Percentiles rank a stretch among this genome's conserved stretches.
Conservation (phyloP, 352 stramenopile genomes). For the Globisporangium paddicum region DNA sequence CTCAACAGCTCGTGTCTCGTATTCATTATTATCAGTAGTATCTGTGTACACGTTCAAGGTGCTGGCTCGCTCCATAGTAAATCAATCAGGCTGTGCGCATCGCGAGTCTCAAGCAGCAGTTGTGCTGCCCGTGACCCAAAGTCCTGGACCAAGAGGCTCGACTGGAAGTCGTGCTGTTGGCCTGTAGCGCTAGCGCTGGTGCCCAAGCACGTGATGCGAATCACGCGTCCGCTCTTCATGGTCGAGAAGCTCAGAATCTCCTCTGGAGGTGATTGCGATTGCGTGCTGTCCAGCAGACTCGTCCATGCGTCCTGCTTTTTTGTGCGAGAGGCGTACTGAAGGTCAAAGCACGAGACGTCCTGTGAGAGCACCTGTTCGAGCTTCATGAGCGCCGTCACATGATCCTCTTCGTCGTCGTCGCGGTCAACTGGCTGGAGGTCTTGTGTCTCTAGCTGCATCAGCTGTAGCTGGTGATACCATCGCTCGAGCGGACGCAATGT, state of each 20-base stretch:
- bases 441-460: slow-evolving; percentile 10
- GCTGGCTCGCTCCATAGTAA: background rate
- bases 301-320: slow-evolving; percentile 24
- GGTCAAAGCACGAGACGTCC: slow-evolving; percentile 39
- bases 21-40: background rate
- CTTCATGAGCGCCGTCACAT: slow-evolving; percentile 6
- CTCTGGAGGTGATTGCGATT: background rate
- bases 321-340: slow-evolving; percentile 28
- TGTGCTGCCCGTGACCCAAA: slow-evolving; percentile 16
- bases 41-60: background rate
- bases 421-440: background rate
- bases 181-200: background rate
- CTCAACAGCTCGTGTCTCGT: background rate
- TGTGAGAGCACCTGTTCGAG: slow-evolving; percentile 11
- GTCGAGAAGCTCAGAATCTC: slow-evolving; percentile 58
- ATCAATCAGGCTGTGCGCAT: background rate
- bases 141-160: slow-evolving; percentile 24
- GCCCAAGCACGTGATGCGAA: slow-evolving; percentile 32
- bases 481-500: slow-evolving; percentile 28
- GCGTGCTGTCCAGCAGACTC: slow-evolving; percentile 23
- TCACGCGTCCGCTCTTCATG: slow-evolving; percentile 19
- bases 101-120: background rate
- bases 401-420: background rate
- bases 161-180: slow-evolving; percentile 11
- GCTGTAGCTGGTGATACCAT: slow-evolving; percentile 39